Evolutionary conservation across 768 basidiomycete genomes (phyloP), one percentile per base, ranked within the genome.

Genomic region (Pisolithus marmoratus): DNA sequence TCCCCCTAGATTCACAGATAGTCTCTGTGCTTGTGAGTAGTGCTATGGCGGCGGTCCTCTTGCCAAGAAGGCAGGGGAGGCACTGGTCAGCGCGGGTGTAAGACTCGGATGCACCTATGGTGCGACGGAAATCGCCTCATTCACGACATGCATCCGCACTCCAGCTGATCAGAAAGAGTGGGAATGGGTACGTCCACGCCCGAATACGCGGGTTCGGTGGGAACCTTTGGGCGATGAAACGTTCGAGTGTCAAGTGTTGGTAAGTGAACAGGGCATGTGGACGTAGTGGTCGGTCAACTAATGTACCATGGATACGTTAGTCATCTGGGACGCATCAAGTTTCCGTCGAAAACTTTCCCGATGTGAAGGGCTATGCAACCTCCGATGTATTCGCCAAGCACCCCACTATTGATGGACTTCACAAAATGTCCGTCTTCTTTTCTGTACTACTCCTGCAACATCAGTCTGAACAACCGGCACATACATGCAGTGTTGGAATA

Each of bases 361-460:
- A 78, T 34, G 61, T 64, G 5, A 61, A 57, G 38, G 76, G 76
- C 15, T 78, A 77, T 45, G 71, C 70, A 2, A 76, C 71, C 11
- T 70, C 69, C 3, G 78, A 79, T 60, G 57, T 76, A 7, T 76
- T 73, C 54, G 50, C 69, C 31, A 66, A 63, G 23, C 78, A 80
- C 53, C 75, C 78, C 1, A 72, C 70, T 6, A 70, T 71, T 9
- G 58, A 67, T 3, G 61, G 67, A 14, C 59, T 74, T n/a, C 80
- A 72, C 65, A 76, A 69, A 58, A 62, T 76, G 75, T 77, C 48
- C 7, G 61, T 48, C 20, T 17, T 36, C 20, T 15, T n/a, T 8
- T 49, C 22, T 14, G 8, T 24, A 4, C 42, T 15, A 19, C 17
- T 37, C 24, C 0, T 2, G 7, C n/a, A 26, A 29, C 24, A 40